Conservation (phyloP, 768 basidiomycete genomes). For the Tulasnella sp. region DNA sequence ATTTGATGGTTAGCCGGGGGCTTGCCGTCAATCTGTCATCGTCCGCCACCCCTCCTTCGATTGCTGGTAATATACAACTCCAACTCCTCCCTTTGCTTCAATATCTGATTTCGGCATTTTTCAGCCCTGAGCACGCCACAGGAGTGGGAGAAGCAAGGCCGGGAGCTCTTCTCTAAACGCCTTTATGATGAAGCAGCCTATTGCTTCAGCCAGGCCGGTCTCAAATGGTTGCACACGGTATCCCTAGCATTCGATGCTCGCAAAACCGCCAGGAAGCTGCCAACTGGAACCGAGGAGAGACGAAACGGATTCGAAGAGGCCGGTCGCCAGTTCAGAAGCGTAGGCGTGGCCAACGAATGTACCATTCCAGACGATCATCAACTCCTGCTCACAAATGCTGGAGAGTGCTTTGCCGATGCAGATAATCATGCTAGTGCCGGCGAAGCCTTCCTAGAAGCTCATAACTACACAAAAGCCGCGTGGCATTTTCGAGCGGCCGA, state of each 20-base stretch:
- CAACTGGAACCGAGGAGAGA: background rate
- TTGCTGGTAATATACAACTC: no score
- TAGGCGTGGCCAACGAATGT: background rate
- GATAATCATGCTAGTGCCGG: background rate
- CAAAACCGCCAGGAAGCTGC: background rate
- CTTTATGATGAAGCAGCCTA: constrained; percentile 14
- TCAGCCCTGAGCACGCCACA: background rate
- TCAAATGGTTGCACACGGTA: background rate
- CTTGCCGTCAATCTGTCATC: no score
- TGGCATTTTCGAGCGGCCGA: constrained; percentile 9
- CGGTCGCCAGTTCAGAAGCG: background rate
- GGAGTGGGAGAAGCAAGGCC: constrained; percentile 8
- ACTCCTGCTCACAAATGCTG: background rate
- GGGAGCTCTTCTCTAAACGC: constrained; percentile 10
- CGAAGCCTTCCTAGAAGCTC: background rate
- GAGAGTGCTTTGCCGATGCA: background rate
- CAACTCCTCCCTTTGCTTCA: background rate
- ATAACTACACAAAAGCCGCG: constrained; percentile 9
- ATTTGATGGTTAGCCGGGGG: background rate
- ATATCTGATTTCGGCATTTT: background rate
- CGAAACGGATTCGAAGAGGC: background rate
- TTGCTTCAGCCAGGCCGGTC: constrained; percentile 11
- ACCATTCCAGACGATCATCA: background rate
- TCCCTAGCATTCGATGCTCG: background rate
- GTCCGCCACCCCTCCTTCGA: background rate